A percentile compares a stretch with the other conserved stretches of the same genome.
Conservation (phyloP, 129 eudicot genomes). For the Flaveria linearis region DNA sequence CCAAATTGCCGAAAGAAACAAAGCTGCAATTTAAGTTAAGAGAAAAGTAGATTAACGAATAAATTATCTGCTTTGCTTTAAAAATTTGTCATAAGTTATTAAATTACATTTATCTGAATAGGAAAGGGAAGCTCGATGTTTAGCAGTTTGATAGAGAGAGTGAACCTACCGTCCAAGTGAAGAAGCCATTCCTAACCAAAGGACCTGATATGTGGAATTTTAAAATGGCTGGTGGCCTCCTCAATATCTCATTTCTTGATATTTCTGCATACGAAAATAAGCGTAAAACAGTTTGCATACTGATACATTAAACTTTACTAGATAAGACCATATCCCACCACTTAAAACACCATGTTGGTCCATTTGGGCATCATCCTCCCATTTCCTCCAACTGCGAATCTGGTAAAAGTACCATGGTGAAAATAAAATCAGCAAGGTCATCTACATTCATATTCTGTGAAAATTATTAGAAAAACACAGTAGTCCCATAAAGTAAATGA, state of each 20-base stretch:
- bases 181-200: slow-evolving; percentile 50
- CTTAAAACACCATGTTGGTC: slow-evolving; percentile 63
- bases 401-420: slow-evolving; percentile 27
- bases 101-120: neutral
- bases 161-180: slow-evolving; percentile 73
- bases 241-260: slow-evolving; percentile 65
- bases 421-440: neutral
- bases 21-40: slow-evolving; percentile 38
- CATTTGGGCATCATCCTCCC: slow-evolving; percentile 90
- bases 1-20: slow-evolving; percentile 94
- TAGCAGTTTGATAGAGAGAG: neutral
- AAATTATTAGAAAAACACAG: neutral
- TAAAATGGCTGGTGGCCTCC: slow-evolving; percentile 71
- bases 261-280: slow-evolving; percentile 47
- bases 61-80: neutral
- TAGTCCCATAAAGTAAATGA: neutral
- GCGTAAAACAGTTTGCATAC: neutral
- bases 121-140: neutral
- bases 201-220: slow-evolving; percentile 67
- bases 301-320: neutral
- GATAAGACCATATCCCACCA: slow-evolving; percentile 43
- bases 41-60: neutral
- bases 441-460: neutral
- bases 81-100: neutral
- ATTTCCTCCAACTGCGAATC: slow-evolving; percentile 84